Percentiles rank a stretch among this genome's conserved stretches.
phyloP scores from a whole-genome alignment of 495 filamentous ascomycete species.

The Alectoria sarmentosa region DNA sequence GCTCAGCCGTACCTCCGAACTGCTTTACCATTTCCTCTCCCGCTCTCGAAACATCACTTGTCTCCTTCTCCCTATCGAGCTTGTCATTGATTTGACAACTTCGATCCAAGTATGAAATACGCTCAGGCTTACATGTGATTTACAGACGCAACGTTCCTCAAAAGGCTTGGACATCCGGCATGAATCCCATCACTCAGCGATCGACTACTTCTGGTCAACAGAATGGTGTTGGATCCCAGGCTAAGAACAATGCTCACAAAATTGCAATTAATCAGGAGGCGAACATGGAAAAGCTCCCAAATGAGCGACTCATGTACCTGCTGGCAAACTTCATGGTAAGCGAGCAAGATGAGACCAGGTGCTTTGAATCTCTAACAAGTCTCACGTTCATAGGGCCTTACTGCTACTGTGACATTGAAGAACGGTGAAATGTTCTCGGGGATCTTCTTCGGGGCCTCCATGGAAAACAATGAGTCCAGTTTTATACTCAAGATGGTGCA shows the following conservation, averaged over 20 bases:
- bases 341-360: neutral
- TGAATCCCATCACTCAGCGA: conserved; percentile 60
- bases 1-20: neutral
- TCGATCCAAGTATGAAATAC: neutral
- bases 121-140: conserved; percentile 7
- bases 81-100: neutral
- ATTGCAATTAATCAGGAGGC: conserved; percentile 40
- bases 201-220: conserved; percentile 40
- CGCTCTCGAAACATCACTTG: neutral
- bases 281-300: conserved; percentile 55
- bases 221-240: conserved; percentile 46
- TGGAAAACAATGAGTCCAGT: conserved; percentile 51
- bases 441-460: conserved; percentile 54
- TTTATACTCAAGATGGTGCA: conserved; percentile 81
- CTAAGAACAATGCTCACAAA: conserved; percentile 38
- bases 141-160: conserved; percentile 45
- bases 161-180: conserved; percentile 57
- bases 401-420: conserved; percentile 58
- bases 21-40: neutral
- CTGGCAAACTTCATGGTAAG: conserved; percentile 58
- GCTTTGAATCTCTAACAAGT: neutral
- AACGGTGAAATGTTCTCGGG: conserved; percentile 69
- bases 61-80: neutral
- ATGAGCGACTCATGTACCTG: conserved; percentile 59
- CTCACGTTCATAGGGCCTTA: conserved; percentile 49